These are phyloP conservation scores for Peronospora tabacina DNA, from an alignment of 352 stramenopile species.

Conservation along the genomic window DNA sequence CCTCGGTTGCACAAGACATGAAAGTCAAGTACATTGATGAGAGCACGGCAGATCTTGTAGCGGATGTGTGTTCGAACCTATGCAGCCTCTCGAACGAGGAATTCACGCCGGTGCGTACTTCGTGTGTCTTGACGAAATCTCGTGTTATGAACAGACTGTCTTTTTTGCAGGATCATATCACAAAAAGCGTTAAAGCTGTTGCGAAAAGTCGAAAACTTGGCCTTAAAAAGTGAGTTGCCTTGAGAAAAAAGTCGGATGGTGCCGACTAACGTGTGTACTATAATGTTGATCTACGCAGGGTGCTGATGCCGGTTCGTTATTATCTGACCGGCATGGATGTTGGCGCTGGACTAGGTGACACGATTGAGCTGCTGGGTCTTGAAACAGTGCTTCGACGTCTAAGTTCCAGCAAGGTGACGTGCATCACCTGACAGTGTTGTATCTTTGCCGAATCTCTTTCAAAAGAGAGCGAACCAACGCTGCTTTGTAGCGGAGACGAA, in stretches of 20 bases:
- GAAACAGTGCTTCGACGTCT: constrained; percentile 49
- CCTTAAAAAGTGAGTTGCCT: constrained; percentile 59
- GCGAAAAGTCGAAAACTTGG: constrained; percentile 71
- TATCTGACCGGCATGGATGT: constrained; percentile 84
- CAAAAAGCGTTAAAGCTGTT: constrained; percentile 62
- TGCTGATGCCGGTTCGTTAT: constrained; percentile 85
- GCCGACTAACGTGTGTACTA: constrained; percentile 1
- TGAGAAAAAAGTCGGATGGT: constrained; percentile 2
- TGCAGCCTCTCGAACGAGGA: constrained; percentile 48
- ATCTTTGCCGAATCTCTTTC: neutral
- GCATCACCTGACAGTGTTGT: neutral
- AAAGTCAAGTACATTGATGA: constrained; percentile 69
- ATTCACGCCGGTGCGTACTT: constrained; percentile 45
- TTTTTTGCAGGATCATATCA: constrained; percentile 61
- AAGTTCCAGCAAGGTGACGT: constrained; percentile 11
- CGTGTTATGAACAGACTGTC: neutral
- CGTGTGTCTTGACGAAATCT: neutral
- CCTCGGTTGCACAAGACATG: constrained; percentile 49
- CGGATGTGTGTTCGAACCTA: constrained; percentile 38
- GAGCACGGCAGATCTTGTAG: constrained; percentile 48
- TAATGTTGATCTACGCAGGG: constrained; percentile 29
- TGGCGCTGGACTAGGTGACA: constrained; percentile 72
- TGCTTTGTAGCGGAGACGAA: neutral
- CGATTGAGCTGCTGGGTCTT: constrained; percentile 68
- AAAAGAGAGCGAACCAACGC: constrained; percentile 1